Evolutionary conservation across 2,329 filamentous ascomycete species (phyloP).

Genomic region (Aspergillus pseudotamarii): DNA sequence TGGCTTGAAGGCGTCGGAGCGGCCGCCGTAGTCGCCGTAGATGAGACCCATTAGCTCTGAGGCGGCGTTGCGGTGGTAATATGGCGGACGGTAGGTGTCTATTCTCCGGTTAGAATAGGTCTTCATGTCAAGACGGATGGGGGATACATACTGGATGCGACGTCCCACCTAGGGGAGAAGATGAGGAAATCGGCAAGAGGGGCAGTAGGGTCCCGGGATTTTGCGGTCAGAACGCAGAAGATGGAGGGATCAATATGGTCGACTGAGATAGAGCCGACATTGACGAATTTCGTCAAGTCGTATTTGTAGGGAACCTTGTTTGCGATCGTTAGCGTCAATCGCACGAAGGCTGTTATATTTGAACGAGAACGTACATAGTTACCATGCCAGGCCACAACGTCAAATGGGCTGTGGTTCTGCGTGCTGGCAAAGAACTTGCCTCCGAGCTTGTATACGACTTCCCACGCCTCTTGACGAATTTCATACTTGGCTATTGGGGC

Average conservation of each 20-base stretch:
- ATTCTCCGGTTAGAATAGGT: background rate
- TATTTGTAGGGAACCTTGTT: conserved; percentile 46
- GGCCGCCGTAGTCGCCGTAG: conserved; percentile 38
- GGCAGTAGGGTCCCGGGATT: conserved; percentile 37
- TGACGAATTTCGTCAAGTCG: conserved; percentile 44
- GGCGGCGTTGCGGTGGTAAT: conserved; percentile 47
- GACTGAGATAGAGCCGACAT: conserved; percentile 42
- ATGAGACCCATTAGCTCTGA: conserved; percentile 44
- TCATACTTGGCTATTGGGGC: conserved; percentile 62
- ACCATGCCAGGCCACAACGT: conserved; percentile 74
- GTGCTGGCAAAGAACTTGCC: conserved; percentile 63
- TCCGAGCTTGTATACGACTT: conserved; percentile 65
- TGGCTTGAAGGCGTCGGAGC: conserved; percentile 37
- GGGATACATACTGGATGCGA: conserved; percentile 35
- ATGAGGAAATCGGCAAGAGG: conserved; percentile 44
- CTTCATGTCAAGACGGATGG: background rate
- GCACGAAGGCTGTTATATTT: too few relatives aligned
- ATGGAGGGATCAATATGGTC: conserved; percentile 47
- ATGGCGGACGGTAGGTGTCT: conserved; percentile 46
- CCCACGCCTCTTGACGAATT: conserved; percentile 57
- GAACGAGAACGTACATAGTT: conserved; percentile 50
- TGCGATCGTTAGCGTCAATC: background rate
- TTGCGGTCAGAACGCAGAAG: conserved; percentile 45
- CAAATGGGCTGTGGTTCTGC: conserved; percentile 69
- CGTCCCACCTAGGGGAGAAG: conserved; percentile 45